Base-by-base conservation (phyloP, 306 rosid species). In the Astragalus glycyphyllos region DNA sequence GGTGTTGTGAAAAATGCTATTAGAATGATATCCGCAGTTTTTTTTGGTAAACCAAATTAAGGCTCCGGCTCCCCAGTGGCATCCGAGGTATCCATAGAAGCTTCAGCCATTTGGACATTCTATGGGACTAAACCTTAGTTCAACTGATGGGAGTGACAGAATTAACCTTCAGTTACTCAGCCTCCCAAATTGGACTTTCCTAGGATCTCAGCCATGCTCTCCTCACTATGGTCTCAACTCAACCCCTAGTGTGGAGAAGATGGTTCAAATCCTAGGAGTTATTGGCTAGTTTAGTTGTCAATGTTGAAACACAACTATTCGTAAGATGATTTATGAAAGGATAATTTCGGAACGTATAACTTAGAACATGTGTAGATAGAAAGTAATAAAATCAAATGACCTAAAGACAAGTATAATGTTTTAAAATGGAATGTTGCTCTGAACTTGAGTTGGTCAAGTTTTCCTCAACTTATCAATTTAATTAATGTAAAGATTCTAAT, bases 241-340 rank as follows among this genome's bases (percentile, higher is more conserved):
- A 26, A 26, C 31, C 31, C 31, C 31, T 26, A 26, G 31, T 26
- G 31, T 26, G 31, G 31, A 26, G 31, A 26, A 26, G 3, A 26
- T 26, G 31, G 31, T 26, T 26, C 31, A 26, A 26, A 26, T 26
- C 31, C 31, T 26, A 26, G 31, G 31, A 26, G 31, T 26, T 57
- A 35, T 47, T 17, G 15, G 44, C 41, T 74, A 54, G n/a, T 66
- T 54, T 74, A 65, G n/a, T 66, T 75, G 44, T 48, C 8, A 5
- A 11, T 34, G 0, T 55, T 45, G 46, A 55, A 55, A 26, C 4
- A 26, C 3, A 26, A 26, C 31, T 26, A 26, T 26, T 26, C 31
- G 3, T 26, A 26, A 26, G 31, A 26, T 26, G 3, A 2, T 26
- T 26, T 26, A 26, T 26, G 4, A 26, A 3, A 26, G 31, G 31